Evolutionary conservation across 352 stramenopile species (phyloP).

Genomic region (Discostella stelligera): DNA sequence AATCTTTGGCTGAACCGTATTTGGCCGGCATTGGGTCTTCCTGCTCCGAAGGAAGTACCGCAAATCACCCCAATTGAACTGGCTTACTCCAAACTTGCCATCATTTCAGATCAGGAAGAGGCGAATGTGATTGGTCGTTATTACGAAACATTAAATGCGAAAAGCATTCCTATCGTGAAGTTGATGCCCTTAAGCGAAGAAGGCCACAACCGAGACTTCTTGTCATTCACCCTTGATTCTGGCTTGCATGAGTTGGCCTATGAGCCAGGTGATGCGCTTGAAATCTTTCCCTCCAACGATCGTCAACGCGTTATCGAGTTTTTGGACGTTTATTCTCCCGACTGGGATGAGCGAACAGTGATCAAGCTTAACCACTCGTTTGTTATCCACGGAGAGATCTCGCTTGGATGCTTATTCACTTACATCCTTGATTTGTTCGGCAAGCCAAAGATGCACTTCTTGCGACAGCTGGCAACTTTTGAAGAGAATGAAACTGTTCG

Average conservation of each 20-base stretch:
- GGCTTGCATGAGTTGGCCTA: constrained; percentile 36
- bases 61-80: constrained; percentile 62
- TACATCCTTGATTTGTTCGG: constrained; percentile 73
- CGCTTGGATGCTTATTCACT: constrained; percentile 57
- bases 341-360: constrained; percentile 63
- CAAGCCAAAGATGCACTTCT: constrained; percentile 64
- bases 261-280: constrained; percentile 61
- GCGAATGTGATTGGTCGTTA: constrained; percentile 39
- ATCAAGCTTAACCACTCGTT: constrained; percentile 60
- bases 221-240: constrained; percentile 47
- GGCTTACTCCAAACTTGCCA: constrained; percentile 52
- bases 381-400: constrained; percentile 62
- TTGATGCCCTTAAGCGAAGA: constrained; percentile 51
- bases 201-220: constrained; percentile 66
- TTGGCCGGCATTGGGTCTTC: constrained; percentile 56
- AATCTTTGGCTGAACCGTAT: constrained; percentile 61
- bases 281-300: constrained; percentile 75
- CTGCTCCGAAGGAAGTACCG: constrained; percentile 59
- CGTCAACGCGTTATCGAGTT: constrained; percentile 43
- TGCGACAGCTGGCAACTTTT: constrained; percentile 72
- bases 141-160: constrained; percentile 45
- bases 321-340: constrained; percentile 57
- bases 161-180: constrained; percentile 43
- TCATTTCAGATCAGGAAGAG: constrained; percentile 52
- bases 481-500: constrained; percentile 55